These are phyloP conservation scores for Penicillium glabrum DNA, from an alignment of 2,329 filamentous ascomycete genomes.

Conservation along the genomic window DNA sequence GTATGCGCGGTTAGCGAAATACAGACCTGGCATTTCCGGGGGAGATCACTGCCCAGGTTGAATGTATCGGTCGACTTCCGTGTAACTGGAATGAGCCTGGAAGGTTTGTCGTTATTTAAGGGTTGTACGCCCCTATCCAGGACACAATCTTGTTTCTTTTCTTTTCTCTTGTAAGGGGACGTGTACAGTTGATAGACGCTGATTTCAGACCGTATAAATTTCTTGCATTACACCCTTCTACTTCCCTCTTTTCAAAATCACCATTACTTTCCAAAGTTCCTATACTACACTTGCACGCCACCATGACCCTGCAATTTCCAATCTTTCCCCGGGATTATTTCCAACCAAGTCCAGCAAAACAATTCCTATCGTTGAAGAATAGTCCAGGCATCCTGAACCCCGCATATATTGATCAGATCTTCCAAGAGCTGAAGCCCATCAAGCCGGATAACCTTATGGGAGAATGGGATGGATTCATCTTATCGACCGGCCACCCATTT, in stretches of 20 bases:
- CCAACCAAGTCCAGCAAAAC: conserved; percentile 10
- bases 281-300: neutral
- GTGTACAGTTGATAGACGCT: neutral
- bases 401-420: conserved; percentile 2
- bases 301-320: conserved; percentile 11
- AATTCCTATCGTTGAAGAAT: conserved; percentile 8
- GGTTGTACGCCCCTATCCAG: neutral
- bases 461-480: conserved; percentile 29
- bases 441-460: conserved; percentile 26
- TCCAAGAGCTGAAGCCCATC: conserved; percentile 20
- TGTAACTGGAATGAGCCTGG: neutral
- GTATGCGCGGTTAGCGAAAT: conserved; percentile 2
- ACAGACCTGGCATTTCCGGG: conserved; percentile 3
- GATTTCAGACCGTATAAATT: too few species aligned
- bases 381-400: conserved; percentile 2
- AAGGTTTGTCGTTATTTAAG: neutral
- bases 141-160: neutral
- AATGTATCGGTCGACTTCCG: neutral
- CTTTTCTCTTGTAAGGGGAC: neutral
- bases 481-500: conserved; percentile 27
- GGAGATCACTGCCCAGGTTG: conserved; percentile 7
- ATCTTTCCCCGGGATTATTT: conserved; percentile 10
- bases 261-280: too few species aligned
- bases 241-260: neutral
- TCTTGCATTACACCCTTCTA: too few species aligned